Evolutionary conservation across 352 stramenopile genomes (phyloP).

Genomic region (Globisporangium cystogenes): DNA sequence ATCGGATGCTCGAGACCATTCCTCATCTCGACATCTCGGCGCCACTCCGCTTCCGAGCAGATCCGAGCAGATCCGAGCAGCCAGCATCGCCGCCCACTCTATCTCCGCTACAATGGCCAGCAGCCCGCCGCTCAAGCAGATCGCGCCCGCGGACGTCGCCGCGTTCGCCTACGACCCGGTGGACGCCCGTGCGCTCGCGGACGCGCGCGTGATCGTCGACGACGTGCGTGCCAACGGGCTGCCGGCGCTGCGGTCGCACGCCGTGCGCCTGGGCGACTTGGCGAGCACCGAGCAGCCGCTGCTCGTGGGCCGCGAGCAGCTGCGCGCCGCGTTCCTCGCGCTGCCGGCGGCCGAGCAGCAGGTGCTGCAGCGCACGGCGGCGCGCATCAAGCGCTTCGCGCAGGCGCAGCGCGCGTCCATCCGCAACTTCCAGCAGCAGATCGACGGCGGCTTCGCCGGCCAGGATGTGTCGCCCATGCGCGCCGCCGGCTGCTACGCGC

Average conservation of each 20-base stretch:
- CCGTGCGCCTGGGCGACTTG: constrained; percentile 64
- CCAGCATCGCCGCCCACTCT: too few relatives aligned
- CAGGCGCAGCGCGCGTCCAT: constrained; percentile 91
- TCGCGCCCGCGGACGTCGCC: constrained; percentile 54
- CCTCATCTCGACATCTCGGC: not conserved
- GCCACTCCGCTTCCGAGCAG: not conserved
- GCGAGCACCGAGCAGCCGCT: constrained; percentile 29
- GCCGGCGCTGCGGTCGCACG: constrained; percentile 45
- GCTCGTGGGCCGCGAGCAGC: constrained; percentile 49
- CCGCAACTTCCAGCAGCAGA: constrained; percentile 90
- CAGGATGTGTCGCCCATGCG: constrained; percentile 86
- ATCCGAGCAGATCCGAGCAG: too few relatives aligned
- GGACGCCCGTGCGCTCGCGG: constrained; percentile 47
- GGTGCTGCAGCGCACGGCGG: constrained; percentile 86
- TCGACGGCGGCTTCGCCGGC: constrained; percentile 93
- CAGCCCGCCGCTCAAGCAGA: constrained; percentile 55
- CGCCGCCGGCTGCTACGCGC: constrained; percentile 95
- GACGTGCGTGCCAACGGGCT: constrained; percentile 50
- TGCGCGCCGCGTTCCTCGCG: constrained; percentile 82
- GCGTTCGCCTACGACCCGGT: constrained; percentile 81
- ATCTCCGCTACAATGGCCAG: not conserved
- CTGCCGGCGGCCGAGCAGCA: constrained; percentile 64
- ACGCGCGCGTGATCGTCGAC: constrained; percentile 64
- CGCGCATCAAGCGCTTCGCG: constrained; percentile 91
- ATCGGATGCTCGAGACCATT: not conserved